Conservation (phyloP, 345 rosid species). For the Chamaenerion angustifolium region DNA sequence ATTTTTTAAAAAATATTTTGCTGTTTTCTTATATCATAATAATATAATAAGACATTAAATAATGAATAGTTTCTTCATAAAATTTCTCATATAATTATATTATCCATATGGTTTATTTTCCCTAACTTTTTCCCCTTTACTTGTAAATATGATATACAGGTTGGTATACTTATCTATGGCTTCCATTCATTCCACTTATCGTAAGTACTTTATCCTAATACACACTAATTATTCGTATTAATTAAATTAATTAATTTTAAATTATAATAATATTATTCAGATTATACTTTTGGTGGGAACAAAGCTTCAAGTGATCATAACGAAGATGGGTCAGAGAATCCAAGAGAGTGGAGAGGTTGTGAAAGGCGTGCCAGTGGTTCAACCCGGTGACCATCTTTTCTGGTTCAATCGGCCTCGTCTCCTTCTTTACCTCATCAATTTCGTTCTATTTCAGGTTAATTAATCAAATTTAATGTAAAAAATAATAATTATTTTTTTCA, state of each 20-base stretch:
- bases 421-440: slow-evolving; percentile 68
- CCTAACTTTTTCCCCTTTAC: too few species aligned
- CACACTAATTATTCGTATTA: too few species aligned
- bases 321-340: slow-evolving; percentile 59
- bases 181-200: slow-evolving; percentile 65
- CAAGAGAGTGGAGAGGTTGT: slow-evolving; percentile 66
- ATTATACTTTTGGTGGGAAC: slow-evolving; percentile 60
- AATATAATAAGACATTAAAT: too few species aligned
- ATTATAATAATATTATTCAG: slow-evolving; percentile 17
- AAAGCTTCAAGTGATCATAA: slow-evolving; percentile 84
- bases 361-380: slow-evolving; percentile 67
- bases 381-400: slow-evolving; percentile 72
- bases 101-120: too few species aligned
- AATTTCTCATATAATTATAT: too few species aligned
- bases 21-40: too few species aligned
- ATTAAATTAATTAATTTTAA: too few species aligned
- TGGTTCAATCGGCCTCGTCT: slow-evolving; percentile 81
- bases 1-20: too few species aligned
- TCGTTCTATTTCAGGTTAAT: slow-evolving; percentile 74
- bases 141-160: slow-evolving; percentile 27
- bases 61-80: too few species aligned
- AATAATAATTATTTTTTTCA: too few species aligned
- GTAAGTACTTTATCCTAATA: slow-evolving; percentile 40
- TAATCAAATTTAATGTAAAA: background rate
- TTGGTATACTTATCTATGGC: slow-evolving; percentile 60